Evolutionary conservation across 116 monocot genomes (phyloP), one percentile per base, ranked within the genome.

Genomic region (Posidonia oceanica): DNA sequence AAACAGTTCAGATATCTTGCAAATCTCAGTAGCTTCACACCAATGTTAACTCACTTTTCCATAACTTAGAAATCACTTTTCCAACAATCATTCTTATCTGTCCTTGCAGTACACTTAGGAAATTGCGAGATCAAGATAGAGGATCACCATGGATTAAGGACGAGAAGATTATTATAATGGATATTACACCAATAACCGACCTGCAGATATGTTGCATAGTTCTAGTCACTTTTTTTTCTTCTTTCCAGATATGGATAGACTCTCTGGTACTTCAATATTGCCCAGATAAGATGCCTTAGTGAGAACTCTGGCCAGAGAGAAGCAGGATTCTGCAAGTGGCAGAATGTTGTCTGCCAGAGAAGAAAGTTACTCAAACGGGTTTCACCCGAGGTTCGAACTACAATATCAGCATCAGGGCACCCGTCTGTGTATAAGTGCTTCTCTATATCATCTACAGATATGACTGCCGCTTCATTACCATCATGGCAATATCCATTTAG

Each of bases 321-420:
- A 65, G 0, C 6, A 12, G 84, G 86, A 42, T 75, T 86, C 66
- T 93, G 88, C 79, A 93, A 69, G 54, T 88, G 86, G 21, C 67
- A 69, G 41, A 36, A 77, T 16, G 78, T 51, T 8, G 84, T 86
- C 61, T 93, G 88, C 84, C 84, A 93, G 11, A 93, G 79, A 61
- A 93, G 93, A 39, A 93, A 93, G 61, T 93, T 93, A 48, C 93
- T 93, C 36, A 93, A 69, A 21, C 93, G 81, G 70, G 88, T 79
- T 76, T 88, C 93, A 2, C 93, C 93, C 6, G 88, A 88, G 38
- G 93, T 88, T 70, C 88, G 71, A 16, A 93, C 74, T 15, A 88
- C 18, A 16, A 93, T 80, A 69, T 88, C 88, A 44, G 93, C 88
- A 53, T 93, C 82, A 8, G 88, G 88, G 57, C 78, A 93, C 59